A percentile compares a stretch with the other conserved stretches of the same genome.
These are phyloP conservation scores for Populus trichocarpa DNA, from an alignment of 441 rosid species.

Conservation along the genomic window DNA sequence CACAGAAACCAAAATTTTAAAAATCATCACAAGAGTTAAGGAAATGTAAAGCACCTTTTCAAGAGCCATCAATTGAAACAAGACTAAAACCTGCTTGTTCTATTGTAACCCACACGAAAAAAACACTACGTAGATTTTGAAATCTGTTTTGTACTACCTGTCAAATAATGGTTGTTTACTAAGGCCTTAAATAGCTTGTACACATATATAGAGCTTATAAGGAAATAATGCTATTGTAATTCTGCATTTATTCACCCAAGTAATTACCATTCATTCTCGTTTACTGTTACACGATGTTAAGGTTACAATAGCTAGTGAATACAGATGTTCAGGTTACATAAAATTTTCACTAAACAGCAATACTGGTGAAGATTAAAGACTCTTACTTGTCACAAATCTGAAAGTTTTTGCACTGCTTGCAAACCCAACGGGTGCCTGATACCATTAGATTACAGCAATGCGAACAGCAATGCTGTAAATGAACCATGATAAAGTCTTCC, in stretches of 20 bases:
- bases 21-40: slow-evolving; percentile 12
- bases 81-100: not conserved
- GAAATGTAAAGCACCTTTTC: not conserved
- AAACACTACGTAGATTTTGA: not conserved
- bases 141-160: not conserved
- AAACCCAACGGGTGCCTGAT: slow-evolving; percentile 89
- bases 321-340: not conserved
- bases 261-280: not conserved
- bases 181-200: not conserved
- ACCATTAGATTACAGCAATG: slow-evolving; percentile 95
- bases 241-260: not conserved
- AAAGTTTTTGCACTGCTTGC: slow-evolving; percentile 92
- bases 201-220: not conserved
- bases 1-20: slow-evolving; percentile 14
- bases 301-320: not conserved
- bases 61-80: slow-evolving; percentile 1
- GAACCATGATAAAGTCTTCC: slow-evolving; percentile 99
- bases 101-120: not conserved
- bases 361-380: slow-evolving; percentile 13
- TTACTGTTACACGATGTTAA: not conserved
- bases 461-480: slow-evolving; percentile 84
- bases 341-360: not conserved
- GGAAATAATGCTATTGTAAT: not conserved
- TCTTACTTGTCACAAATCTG: slow-evolving; percentile 95
- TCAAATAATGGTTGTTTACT: not conserved